These are phyloP conservation scores for Byssothecium circinans DNA, from an alignment of 2,329 filamentous ascomycete species.

Conservation along the genomic window DNA sequence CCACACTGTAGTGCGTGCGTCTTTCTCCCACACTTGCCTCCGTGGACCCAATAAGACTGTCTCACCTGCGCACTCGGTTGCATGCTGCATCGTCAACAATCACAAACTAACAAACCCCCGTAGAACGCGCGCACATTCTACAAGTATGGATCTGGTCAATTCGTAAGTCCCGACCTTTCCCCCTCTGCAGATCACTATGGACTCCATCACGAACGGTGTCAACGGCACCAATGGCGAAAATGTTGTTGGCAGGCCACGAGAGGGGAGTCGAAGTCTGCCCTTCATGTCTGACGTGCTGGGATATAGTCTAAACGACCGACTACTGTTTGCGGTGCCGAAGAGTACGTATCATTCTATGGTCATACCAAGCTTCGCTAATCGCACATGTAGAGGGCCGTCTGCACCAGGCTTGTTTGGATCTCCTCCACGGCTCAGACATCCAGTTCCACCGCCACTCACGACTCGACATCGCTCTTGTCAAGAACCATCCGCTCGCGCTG, in stretches of 20 bases:
- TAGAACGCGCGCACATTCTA: constrained; percentile 30
- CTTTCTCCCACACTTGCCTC: constrained; percentile 12
- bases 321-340: constrained; percentile 97
- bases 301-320: constrained; percentile 82
- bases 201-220: constrained; percentile 21
- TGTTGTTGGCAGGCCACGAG: constrained; percentile 27
- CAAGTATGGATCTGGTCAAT: constrained; percentile 46
- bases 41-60: constrained; percentile 25
- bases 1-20: constrained; percentile 17
- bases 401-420: constrained; percentile 82
- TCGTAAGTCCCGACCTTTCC: constrained; percentile 35
- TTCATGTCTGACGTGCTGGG: constrained; percentile 44
- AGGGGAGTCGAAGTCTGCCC: constrained; percentile 38
- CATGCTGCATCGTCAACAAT: constrained; percentile 19
- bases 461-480: constrained; percentile 95
- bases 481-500: constrained; percentile 92
- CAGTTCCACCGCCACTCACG: constrained; percentile 94
- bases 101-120: constrained; percentile 23
- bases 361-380: constrained; percentile 9
- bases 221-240: constrained; percentile 16
- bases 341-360: constrained; percentile 62
- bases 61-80: constrained; percentile 29
- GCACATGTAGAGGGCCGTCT: constrained; percentile 77
- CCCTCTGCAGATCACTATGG: constrained; percentile 22
- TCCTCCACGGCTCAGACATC: constrained; percentile 91